phyloP scores from a whole-genome alignment of 2,329 filamentous ascomycete genomes.

The Chrysoporthe cubensis region DNA sequence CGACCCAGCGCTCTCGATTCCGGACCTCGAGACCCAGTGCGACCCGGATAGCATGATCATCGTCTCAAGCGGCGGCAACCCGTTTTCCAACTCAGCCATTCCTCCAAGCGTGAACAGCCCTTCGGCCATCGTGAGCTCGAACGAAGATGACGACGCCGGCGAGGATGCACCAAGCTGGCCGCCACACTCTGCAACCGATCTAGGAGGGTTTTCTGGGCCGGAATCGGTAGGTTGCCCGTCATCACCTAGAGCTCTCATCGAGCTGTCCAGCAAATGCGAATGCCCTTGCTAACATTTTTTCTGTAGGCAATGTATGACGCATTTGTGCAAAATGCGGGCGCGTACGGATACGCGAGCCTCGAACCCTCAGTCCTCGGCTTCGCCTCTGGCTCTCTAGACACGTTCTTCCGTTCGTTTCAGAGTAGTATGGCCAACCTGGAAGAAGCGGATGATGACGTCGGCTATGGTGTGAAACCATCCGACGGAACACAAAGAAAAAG shows the following conservation, averaged over 20 bases:
- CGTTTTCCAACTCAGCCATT: background rate
- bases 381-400: background rate
- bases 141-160: background rate
- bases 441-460: background rate
- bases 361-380: background rate
- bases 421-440: background rate
- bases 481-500: background rate
- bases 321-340: background rate
- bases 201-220: background rate
- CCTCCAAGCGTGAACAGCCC: background rate
- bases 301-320: background rate
- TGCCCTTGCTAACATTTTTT: too few relatives aligned
- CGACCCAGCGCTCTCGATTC: slow-evolving; percentile 1
- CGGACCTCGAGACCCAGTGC: background rate
- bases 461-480: background rate
- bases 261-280: background rate
- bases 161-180: background rate
- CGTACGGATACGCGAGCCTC: background rate
- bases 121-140: background rate
- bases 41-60: background rate
- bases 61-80: background rate
- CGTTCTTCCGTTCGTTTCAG: background rate
- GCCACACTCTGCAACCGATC: background rate
- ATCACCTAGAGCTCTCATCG: background rate
- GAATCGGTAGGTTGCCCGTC: background rate